Percentiles rank a stretch among this genome's conserved stretches.
Conservation (phyloP, 2,329 filamentous ascomycete species). For the Xylaria sp. region DNA sequence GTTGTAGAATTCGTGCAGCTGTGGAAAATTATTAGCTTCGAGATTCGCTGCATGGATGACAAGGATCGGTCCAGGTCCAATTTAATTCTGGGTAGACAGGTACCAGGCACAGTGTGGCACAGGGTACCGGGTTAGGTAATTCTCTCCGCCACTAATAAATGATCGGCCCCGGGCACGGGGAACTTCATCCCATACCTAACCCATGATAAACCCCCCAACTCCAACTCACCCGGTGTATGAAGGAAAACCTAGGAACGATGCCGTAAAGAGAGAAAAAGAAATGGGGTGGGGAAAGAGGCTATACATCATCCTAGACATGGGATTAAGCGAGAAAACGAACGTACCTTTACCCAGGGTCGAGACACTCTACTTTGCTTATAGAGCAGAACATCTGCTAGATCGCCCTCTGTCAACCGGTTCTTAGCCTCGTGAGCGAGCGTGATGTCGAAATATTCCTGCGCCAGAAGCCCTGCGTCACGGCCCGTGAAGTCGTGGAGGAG, state of each 20-base stretch:
- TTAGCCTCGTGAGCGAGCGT: conserved; percentile 13
- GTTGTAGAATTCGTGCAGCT: conserved; percentile 26
- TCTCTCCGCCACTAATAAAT: neutral
- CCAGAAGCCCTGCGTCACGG: neutral
- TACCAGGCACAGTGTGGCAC: neutral
- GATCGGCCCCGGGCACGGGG: no score
- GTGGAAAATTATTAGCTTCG: conserved; percentile 34
- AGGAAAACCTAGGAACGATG: neutral
- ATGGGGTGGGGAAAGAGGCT: no score
- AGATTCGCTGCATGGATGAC: conserved; percentile 15
- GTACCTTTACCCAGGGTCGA: conserved; percentile 14
- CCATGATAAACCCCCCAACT: no score
- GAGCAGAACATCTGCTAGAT: conserved; percentile 17
- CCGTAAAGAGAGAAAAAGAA: neutral
- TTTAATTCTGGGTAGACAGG: no score
- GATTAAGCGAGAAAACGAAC: conserved; percentile 13
- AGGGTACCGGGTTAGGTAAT: neutral
- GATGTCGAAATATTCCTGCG: conserved; percentile 18
- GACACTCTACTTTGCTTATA: conserved; percentile 12
- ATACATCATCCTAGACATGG: neutral
- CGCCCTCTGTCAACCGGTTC: neutral
- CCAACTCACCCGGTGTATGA: neutral
- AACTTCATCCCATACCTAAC: neutral
- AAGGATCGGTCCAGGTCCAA: neutral
- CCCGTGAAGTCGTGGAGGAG: conserved; percentile 23